phyloP scores from a whole-genome alignment of 228 moss, liverwort and hornwort species.

The Sphagnum magellanicum region DNA sequence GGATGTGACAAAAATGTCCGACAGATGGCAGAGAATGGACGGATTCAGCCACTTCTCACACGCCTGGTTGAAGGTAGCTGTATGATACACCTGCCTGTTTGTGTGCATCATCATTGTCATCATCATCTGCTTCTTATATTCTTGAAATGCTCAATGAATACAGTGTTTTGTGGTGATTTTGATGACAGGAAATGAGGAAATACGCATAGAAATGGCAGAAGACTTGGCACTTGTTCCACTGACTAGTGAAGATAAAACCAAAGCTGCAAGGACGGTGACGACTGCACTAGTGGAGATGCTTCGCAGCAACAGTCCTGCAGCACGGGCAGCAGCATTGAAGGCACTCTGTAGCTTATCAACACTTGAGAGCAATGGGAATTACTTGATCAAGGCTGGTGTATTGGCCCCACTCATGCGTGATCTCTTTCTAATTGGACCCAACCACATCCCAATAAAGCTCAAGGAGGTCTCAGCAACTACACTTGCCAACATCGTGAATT shows the following conservation, averaged over 20 bases:
- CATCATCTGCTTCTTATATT: too few relatives aligned
- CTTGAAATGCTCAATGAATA: too few relatives aligned
- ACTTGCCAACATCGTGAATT: slow-evolving; percentile 70
- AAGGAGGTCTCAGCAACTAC: slow-evolving; percentile 90
- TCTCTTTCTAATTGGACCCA: slow-evolving; percentile 66
- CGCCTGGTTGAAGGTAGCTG: slow-evolving; percentile 66
- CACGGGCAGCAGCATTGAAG: slow-evolving; percentile 72
- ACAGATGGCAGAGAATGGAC: slow-evolving; percentile 96
- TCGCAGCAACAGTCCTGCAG: slow-evolving; percentile 42
- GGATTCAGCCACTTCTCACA: slow-evolving; percentile 81
- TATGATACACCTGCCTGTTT: neutral
- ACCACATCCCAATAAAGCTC: slow-evolving; percentile 64
- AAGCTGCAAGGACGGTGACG: slow-evolving; percentile 65
- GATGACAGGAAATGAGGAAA: slow-evolving; percentile 67
- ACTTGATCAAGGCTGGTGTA: slow-evolving; percentile 71
- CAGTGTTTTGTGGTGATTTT: neutral
- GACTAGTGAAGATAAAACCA: slow-evolving; percentile 65
- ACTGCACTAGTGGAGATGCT: slow-evolving; percentile 76
- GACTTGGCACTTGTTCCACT: slow-evolving; percentile 68
- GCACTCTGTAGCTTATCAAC: slow-evolving; percentile 72
- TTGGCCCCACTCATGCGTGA: slow-evolving; percentile 83
- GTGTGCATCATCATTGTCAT: too few relatives aligned
- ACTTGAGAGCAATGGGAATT: slow-evolving; percentile 60
- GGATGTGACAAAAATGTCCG: slow-evolving; percentile 68
- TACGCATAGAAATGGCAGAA: slow-evolving; percentile 76